Conservation (phyloP, 495 filamentous ascomycete species). For the Podospora australis region DNA sequence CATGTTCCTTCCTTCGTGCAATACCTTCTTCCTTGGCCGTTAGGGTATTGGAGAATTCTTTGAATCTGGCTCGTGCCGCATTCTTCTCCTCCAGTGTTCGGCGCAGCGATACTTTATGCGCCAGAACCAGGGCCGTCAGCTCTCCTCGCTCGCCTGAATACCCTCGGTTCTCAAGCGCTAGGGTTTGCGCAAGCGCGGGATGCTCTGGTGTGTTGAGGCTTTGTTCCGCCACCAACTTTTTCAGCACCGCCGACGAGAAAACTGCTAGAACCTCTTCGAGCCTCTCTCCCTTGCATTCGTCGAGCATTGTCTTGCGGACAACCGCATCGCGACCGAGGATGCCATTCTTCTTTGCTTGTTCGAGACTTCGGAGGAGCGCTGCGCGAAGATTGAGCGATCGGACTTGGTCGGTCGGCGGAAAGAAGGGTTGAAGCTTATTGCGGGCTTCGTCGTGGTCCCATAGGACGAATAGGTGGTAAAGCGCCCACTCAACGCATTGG, state of each 20-base stretch:
- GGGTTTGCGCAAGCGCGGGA: slow-evolving; percentile 45
- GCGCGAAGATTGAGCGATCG: slow-evolving; percentile 85
- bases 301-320: slow-evolving; percentile 82
- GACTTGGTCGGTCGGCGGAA: slow-evolving; percentile 76
- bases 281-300: slow-evolving; percentile 82
- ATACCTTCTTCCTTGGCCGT: slow-evolving; percentile 41
- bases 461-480: slow-evolving; percentile 73
- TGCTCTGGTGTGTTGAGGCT: slow-evolving; percentile 25
- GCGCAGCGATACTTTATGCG: slow-evolving; percentile 60
- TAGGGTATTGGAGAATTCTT: slow-evolving; percentile 54
- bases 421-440: slow-evolving; percentile 84
- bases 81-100: slow-evolving; percentile 50
- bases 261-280: slow-evolving; percentile 70
- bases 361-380: slow-evolving; percentile 70
- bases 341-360: slow-evolving; percentile 80
- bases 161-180: slow-evolving; percentile 58
- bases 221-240: slow-evolving; percentile 52
- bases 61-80: slow-evolving; percentile 42
- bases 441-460: slow-evolving; percentile 71
- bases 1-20: slow-evolving; percentile 36
- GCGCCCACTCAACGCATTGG: slow-evolving; percentile 72
- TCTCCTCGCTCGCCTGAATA: slow-evolving; percentile 53
- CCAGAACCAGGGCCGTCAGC: slow-evolving; percentile 60
- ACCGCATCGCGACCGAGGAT: slow-evolving; percentile 69
- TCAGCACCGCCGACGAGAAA: slow-evolving; percentile 75